Base-by-base conservation (phyloP, 2,329 filamentous ascomycete species). In the Trichoderma citrinoviride region DNA sequence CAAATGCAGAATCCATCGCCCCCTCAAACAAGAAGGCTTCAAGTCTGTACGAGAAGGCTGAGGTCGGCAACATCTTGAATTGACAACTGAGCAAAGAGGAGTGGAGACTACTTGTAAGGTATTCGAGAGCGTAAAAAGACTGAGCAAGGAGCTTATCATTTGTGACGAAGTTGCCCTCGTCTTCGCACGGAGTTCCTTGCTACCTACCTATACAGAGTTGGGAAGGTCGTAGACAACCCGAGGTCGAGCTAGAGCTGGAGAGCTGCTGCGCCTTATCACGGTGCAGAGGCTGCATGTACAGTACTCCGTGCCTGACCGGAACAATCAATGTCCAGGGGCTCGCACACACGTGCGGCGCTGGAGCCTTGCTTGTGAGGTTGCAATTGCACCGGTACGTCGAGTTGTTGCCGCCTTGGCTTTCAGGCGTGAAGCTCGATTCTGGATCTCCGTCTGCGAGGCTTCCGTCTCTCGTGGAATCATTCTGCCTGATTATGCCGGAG, bases 81-180 rank as follows among this genome's bases (percentile, higher is more conserved):
- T 19, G 49, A n/a, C 37, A 40, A 46, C 33, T 53, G 58, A n/a
- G 33, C 4, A 54, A 12, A 37, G 23, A 27, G 49, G 33, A 53
- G 58, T 62, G 58, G 49, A 54, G 58, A 62, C 23, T 23, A 15
- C 10, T 17, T 40, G n/a, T n/a, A n/a, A n/a, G n/a, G n/a, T n/a
- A n/a, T n/a, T n/a, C n/a, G 53, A 14, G 43, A 19, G 58, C 47
- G 27, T 54, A 49, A 41, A 23, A 12, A 14, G 27, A 12, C 19
- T 10, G 44, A 47, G 33, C 1, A 37, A 37, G 10, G 10, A 14
- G 33, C 33, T 37, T 37, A 3, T 1, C 3, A 37, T 14, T 5
- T 14, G 33, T 37, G 33, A 37, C 7, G 10, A 37, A 14, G 10
- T 12, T 14, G n/a, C 33, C 23, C 37, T 23, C 21, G 27, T 21